Evolutionary conservation across 345 rosid species (phyloP).

Genomic region (Schrenkiella parvula): DNA sequence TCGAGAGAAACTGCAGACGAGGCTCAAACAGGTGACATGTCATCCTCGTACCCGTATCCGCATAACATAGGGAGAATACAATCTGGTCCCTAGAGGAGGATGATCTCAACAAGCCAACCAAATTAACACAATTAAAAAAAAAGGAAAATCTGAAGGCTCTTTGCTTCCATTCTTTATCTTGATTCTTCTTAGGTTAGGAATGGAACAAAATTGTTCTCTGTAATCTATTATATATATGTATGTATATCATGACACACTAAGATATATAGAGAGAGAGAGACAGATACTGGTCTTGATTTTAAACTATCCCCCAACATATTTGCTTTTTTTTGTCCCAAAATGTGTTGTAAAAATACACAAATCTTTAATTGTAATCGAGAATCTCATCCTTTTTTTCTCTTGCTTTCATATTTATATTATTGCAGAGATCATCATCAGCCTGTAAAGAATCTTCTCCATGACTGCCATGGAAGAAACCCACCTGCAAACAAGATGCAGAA

Average conservation of each 20-base stretch:
- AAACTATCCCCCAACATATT: conserved; percentile 10
- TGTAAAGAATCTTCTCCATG: conserved; percentile 87
- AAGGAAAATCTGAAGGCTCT: background rate
- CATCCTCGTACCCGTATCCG: conserved; percentile 57
- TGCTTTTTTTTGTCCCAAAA: background rate
- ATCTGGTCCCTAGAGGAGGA: conserved; percentile 54
- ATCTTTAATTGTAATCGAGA: background rate
- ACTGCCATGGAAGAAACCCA: conserved; percentile 93
- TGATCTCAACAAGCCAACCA: conserved; percentile 4
- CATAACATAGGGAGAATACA: conserved; percentile 69
- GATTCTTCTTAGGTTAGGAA: conserved; percentile 27
- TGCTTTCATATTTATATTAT: background rate
- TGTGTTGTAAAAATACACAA: conserved; percentile 16
- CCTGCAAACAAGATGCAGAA: conserved; percentile 40
- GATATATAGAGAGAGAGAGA: conserved; percentile 4
- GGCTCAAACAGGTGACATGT: conserved; percentile 41
- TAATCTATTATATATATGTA: conserved; percentile 1
- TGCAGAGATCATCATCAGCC: conserved; percentile 42
- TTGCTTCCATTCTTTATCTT: conserved; percentile 19
- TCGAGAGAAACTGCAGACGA: conserved; percentile 45
- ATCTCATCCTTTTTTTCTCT: background rate
- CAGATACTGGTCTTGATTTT: conserved; percentile 10
- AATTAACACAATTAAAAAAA: background rate
- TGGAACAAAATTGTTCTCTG: conserved; percentile 18
- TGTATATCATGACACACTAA: conserved; percentile 8